Evolutionary conservation across 2,329 filamentous ascomycete species (phyloP), one percentile per base, ranked within the genome.

Genomic region (Trichoderma atroviride): DNA sequence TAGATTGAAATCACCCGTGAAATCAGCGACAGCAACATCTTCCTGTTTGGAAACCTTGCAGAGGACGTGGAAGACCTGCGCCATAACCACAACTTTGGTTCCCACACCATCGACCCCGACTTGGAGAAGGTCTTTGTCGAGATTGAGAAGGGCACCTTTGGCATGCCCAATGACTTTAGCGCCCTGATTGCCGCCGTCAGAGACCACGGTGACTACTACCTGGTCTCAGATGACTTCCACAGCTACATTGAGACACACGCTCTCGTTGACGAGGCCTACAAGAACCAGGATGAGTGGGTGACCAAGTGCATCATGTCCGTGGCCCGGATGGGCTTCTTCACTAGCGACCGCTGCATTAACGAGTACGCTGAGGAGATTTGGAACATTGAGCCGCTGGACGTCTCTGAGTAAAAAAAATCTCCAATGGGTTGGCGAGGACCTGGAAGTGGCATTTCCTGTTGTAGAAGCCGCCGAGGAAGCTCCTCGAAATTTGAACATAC

Each of bases 351-450:
- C 50, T 97, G 95, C 82, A 97, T 98, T 80, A 93, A 95, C 76
- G 94, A 97, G 85, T 99, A 99, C 82, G 96, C 96, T 0, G 95
- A 99, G 80, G 90, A 87, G 72, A 97, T 99, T 79, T 99, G 96
- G 96, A 98, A 98, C 77, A 85, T 97, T 50, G 95, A 98, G 84
- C 94, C 95, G 33, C 79, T 96, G 67, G 81, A 81, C 40, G 83
- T 83, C 35, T 81, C 83, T 55, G 77, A 81, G 33, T 79, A 4
- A 76, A 76, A 76, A 76, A 70, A 72, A 14, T 52, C 33, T 27
- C 24, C 33, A 27, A 7, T 22, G 33, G 27, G 29, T n/a, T 58
- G 16, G 29, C 29, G 33, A 27, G 19, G 35, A 53, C 35, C n/a
- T 24, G n/a, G n/a, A 43, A 61, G 16, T 27, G 52, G 27, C 27